These are phyloP conservation scores for Ambrosiella cleistominuta DNA, from an alignment of 2,329 filamentous ascomycete genomes.

Conservation along the genomic window DNA sequence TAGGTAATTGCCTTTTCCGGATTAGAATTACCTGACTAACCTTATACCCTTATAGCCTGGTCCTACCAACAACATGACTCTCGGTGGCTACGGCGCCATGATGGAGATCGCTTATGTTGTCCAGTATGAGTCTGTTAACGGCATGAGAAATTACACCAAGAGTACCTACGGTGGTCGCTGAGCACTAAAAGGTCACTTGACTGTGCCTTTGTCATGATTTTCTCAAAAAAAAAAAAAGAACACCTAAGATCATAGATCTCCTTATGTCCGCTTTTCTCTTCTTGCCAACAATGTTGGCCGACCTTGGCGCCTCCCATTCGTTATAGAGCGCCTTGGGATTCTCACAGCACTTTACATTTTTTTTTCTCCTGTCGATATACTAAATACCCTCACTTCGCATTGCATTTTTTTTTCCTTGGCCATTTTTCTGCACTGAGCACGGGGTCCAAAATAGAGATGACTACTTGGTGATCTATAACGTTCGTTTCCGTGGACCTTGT, in stretches of 20 bases:
- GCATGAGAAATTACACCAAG: not conserved
- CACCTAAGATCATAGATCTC: not conserved
- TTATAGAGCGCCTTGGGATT: not conserved
- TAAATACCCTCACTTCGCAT: slow-evolving; percentile 7
- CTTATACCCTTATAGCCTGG: slow-evolving; percentile 25
- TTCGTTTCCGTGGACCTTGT: no score
- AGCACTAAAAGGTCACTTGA: slow-evolving; percentile 2
- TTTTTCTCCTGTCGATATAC: not conserved
- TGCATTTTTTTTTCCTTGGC: not conserved
- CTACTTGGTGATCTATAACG: no score
- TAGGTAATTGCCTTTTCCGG: not conserved
- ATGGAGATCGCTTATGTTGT: slow-evolving; percentile 17
- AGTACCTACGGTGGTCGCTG: not conserved
- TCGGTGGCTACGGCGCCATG: slow-evolving; percentile 21
- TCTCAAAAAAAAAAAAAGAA: not conserved
- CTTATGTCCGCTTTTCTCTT: not conserved
- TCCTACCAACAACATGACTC: slow-evolving; percentile 28
- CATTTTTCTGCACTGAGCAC: not conserved
- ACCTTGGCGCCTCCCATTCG: not conserved
- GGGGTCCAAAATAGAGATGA: no score
- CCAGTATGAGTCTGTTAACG: slow-evolving; percentile 13
- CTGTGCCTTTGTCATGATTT: slow-evolving; percentile 4
- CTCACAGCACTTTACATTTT: not conserved
- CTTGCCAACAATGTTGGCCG: not conserved
- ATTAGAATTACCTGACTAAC: slow-evolving; percentile 9